A percentile compares a stretch with the other conserved stretches of the same genome.
phyloP scores from a whole-genome alignment of 768 basidiomycete genomes.

The Pisolithus microcarpus region DNA sequence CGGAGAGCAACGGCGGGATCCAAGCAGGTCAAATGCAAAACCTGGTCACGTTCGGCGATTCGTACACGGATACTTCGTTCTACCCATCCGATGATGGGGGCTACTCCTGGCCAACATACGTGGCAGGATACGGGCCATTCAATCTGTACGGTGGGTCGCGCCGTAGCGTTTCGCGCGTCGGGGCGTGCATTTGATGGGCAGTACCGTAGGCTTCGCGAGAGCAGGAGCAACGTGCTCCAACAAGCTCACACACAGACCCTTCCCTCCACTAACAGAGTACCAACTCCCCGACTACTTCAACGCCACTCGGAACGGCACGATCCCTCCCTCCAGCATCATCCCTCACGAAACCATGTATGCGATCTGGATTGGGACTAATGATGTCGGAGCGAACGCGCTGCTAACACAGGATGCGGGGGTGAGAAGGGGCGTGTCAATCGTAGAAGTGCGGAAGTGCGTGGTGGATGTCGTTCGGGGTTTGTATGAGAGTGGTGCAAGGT shows the following conservation, averaged over 20 bases:
- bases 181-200: background rate
- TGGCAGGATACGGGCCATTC: slow-evolving; percentile 46
- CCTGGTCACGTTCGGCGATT: slow-evolving; percentile 64
- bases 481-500: slow-evolving; percentile 53
- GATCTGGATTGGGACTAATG: slow-evolving; percentile 65
- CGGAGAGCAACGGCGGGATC: slow-evolving; percentile 15
- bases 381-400: slow-evolving; percentile 49
- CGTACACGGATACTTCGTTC: slow-evolving; percentile 49
- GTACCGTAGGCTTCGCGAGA: slow-evolving; percentile 36
- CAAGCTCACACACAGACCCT: slow-evolving; percentile 48
- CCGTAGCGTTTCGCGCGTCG: background rate
- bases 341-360: slow-evolving; percentile 51
- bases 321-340: slow-evolving; percentile 23
- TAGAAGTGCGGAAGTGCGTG: slow-evolving; percentile 51
- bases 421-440: slow-evolving; percentile 37
- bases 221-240: slow-evolving; percentile 65
- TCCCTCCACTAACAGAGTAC: slow-evolving; percentile 46
- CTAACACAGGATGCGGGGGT: slow-evolving; percentile 40
- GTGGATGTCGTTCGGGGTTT: slow-evolving; percentile 52
- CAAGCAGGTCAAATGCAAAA: slow-evolving; percentile 47
- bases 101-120: slow-evolving; percentile 56
- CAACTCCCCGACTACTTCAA: slow-evolving; percentile 45
- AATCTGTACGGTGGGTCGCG: slow-evolving; percentile 37
- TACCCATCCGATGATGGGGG: slow-evolving; percentile 32
- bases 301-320: slow-evolving; percentile 34